These are phyloP conservation scores for Trichophyton mentagrophytes DNA, from an alignment of 2,329 filamentous ascomycete genomes.

Conservation along the genomic window DNA sequence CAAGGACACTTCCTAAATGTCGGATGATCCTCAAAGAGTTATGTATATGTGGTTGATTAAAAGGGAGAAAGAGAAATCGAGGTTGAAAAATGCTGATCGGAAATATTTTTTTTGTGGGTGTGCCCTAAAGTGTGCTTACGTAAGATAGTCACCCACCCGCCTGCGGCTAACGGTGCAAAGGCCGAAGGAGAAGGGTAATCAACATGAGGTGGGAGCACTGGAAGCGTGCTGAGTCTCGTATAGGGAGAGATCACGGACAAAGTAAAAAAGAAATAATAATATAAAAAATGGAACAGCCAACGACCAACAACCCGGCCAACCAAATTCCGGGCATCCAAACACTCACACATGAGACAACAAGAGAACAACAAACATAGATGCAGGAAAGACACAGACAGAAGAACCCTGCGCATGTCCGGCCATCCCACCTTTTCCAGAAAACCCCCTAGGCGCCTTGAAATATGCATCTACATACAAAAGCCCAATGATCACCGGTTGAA, in stretches of 20 bases:
- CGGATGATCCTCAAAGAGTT: conserved; percentile 45
- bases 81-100: neutral
- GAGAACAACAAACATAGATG: neutral
- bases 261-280: neutral
- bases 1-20: conserved; percentile 27
- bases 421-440: neutral
- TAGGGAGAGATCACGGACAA: neutral
- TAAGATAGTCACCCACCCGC: neutral
- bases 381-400: neutral
- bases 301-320: neutral
- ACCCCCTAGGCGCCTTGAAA: conserved; percentile 1
- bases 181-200: neutral
- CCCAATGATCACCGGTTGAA: neutral
- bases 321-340: neutral
- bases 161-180: neutral
- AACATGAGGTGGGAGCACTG: neutral
- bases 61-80: neutral
- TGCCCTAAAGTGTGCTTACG: neutral
- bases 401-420: neutral
- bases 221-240: neutral
- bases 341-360: neutral
- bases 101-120: neutral
- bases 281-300: too few relatives aligned
- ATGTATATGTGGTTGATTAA: neutral
- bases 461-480: conserved; percentile 3